These are phyloP conservation scores for Talaromyces adpressus DNA, from an alignment of 495 filamentous ascomycete genomes.

Conservation along the genomic window DNA sequence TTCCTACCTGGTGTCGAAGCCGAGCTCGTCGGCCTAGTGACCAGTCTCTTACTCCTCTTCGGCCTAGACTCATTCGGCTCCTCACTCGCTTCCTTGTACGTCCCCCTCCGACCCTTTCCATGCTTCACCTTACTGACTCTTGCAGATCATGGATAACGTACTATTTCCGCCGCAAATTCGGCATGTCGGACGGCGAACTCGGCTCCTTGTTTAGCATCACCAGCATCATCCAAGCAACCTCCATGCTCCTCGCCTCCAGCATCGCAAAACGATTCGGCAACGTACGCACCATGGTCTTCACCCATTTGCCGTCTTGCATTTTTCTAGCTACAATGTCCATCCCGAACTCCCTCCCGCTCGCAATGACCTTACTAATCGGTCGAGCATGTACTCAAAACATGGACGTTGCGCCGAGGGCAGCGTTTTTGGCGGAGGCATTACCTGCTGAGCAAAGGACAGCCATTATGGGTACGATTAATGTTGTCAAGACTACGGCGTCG, in stretches of 20 bases:
- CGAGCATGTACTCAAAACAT: constrained; percentile 65
- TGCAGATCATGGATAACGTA: constrained; percentile 61
- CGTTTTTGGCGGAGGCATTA: constrained; percentile 69
- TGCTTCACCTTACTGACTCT: background rate
- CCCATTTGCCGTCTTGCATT: constrained; percentile 70
- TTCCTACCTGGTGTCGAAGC: constrained; percentile 47
- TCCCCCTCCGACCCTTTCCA: constrained; percentile 5
- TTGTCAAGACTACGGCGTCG: constrained; percentile 56
- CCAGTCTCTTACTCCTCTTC: constrained; percentile 68
- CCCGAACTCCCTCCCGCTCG: constrained; percentile 44
- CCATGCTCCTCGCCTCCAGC: constrained; percentile 66
- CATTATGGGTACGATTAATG: constrained; percentile 65
- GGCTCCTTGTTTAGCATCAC: constrained; percentile 63
- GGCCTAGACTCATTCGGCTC: constrained; percentile 72
- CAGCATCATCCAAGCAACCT: constrained; percentile 57
- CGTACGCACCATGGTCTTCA: constrained; percentile 84
- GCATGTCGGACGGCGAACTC: constrained; percentile 58
- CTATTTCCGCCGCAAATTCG: constrained; percentile 72
- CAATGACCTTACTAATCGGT: constrained; percentile 60
- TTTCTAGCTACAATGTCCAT: constrained; percentile 64
- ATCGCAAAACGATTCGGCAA: constrained; percentile 72
- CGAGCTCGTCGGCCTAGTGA: constrained; percentile 52
- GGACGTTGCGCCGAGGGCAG: constrained; percentile 75
- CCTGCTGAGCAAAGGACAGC: constrained; percentile 70
- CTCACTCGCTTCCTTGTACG: constrained; percentile 64